Base-by-base conservation (phyloP, 1,284 basidiomycete genomes). In the Sporisorium iseilematis-ciliati region DNA sequence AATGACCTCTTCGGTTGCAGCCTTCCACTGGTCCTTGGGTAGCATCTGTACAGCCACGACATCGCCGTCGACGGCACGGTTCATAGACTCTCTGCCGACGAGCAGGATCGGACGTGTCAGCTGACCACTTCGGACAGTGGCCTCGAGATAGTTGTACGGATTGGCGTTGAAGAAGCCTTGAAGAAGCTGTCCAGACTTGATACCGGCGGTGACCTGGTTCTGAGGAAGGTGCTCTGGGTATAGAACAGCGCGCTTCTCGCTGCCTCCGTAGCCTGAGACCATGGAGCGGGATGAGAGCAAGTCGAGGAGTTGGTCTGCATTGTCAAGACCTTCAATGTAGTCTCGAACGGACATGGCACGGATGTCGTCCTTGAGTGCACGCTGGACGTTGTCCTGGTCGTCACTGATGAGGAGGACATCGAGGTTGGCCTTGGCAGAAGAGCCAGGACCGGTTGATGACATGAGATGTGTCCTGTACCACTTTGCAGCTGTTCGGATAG, bases 151-250 rank as follows among this genome's bases (percentile, higher is more conserved):
- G 85, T 99, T 99, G 88, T 94, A 99, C 68, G 92, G 91, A 80
- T 93, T 97, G 5, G 95, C 93, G 82, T 93, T 95, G 87, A 97
- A 99, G 84, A 95, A 91, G 0, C 97, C 97, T 86, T 96, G 93
- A 78, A 94, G 89, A 11, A 95, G 89, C 54, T 92, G 88, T 0
- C 93, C 93, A 10, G 90, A 90, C 85, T 94, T 95, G 58, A 98
- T 88, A 2, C 94, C 96, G 7, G 94, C 93, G 29, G 90, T 86
- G 20, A 98, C 86, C 0, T 90, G 90, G 1, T 91, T 88, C 31
- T 89, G 88, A 0, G 94, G 89, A 11, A 97, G 88, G 85, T 99
- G 96, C 92, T 98, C 82, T 4, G 77, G 79, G 57, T 81, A 85
- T 5, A 85, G 65, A 1, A 72, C 64, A 8, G 69, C 61, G 11